Conservation (phyloP, 108 stramenopile genomes). For the Cyclostephanos invisitatus region DNA sequence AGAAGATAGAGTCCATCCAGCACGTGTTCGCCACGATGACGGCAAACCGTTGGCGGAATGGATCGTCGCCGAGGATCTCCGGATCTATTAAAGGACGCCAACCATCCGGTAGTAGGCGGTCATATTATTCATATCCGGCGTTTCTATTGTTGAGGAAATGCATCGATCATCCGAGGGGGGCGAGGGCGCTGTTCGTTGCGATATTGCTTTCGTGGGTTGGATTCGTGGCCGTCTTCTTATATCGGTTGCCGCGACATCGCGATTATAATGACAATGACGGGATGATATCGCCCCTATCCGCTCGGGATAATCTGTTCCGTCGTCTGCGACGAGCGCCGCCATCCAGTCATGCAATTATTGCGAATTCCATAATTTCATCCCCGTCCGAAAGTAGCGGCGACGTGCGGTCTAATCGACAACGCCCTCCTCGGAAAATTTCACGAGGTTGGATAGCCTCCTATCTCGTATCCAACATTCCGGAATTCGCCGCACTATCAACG, state of each 20-base stretch:
- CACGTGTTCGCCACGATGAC: background rate
- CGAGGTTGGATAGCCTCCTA: background rate
- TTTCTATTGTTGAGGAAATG: background rate
- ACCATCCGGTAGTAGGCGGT: background rate
- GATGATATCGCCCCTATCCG: background rate
- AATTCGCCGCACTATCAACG: background rate
- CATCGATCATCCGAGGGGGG: background rate
- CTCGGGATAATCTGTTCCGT: background rate
- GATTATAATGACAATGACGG: no score
- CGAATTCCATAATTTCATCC: no score
- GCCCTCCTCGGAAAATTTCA: background rate
- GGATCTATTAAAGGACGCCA: background rate
- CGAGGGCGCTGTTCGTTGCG: background rate
- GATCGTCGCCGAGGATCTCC: background rate
- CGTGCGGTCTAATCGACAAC: background rate
- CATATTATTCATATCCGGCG: background rate
- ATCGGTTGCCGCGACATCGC: background rate
- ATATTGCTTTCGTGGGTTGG: slow-evolving; percentile 3
- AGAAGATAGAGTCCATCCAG: no score
- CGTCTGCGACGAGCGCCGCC: background rate
- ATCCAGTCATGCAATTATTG: background rate
- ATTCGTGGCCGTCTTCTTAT: background rate
- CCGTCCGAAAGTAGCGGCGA: background rate
- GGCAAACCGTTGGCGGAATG: background rate
- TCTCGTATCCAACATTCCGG: background rate